A percentile compares a stretch with the other conserved stretches of the same genome.
Evolutionary conservation across 106 monocot species (phyloP).

Genomic region (Dioscorea dumetorum): DNA sequence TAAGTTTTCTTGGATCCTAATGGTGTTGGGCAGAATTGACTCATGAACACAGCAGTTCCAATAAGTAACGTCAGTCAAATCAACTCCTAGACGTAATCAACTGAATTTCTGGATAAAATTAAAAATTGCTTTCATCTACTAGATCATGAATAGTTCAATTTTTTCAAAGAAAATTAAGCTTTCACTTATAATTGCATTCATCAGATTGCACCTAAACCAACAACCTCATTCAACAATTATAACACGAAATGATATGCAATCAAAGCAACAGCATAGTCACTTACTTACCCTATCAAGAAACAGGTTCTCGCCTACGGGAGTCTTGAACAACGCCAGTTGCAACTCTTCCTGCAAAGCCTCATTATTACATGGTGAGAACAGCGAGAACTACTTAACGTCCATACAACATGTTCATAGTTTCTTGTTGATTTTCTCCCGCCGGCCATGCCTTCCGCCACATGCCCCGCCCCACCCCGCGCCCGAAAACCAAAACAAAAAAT

Average conservation of each 20-base stretch:
- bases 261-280: not conserved
- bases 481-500: too few species aligned
- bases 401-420: too few species aligned
- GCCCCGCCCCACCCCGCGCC: too few species aligned
- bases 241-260: not conserved
- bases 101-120: not conserved
- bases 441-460: too few species aligned
- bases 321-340: slow-evolving; percentile 59
- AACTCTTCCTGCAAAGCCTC: slow-evolving; percentile 58
- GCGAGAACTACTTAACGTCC: too few species aligned
- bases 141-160: not conserved
- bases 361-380: not conserved
- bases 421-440: too few species aligned
- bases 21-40: too few species aligned
- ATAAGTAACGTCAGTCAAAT: not conserved
- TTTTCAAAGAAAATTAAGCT: not conserved
- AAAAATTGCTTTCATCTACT: not conserved
- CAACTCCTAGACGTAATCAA: not conserved
- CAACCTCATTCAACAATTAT: not conserved
- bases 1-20: too few species aligned
- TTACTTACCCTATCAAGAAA: slow-evolving; percentile 67
- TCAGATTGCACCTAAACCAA: not conserved
- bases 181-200: not conserved
- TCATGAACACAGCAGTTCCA: not conserved
- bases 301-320: slow-evolving; percentile 44